Percentiles rank a stretch among this genome's conserved stretches.
Conservation (phyloP, 495 filamentous ascomycete genomes). For the Podospora australis region DNA sequence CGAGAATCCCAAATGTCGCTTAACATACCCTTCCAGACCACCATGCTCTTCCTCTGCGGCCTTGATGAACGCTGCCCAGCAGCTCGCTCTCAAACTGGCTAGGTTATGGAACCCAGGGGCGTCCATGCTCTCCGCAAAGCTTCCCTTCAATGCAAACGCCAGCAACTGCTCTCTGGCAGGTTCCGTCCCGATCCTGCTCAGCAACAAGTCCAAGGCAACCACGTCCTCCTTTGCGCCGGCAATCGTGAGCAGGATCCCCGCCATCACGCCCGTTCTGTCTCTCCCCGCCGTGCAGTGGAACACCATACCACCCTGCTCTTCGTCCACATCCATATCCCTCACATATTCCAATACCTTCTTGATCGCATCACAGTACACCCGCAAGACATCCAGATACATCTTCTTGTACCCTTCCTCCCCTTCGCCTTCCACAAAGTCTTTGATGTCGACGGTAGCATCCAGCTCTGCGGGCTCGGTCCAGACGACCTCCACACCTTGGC, state of each 20-base stretch:
- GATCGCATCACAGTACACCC: constrained; percentile 29
- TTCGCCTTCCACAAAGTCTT: constrained; percentile 31
- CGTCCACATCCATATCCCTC: constrained; percentile 19
- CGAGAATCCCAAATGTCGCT: constrained; percentile 32
- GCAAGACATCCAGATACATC: constrained; percentile 39
- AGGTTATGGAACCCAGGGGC: constrained; percentile 38
- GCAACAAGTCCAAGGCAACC: constrained; percentile 46
- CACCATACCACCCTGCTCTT: constrained; percentile 26
- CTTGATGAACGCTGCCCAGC: constrained; percentile 36
- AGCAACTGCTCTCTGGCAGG: constrained; percentile 37
- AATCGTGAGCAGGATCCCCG: constrained; percentile 50
- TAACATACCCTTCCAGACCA: constrained; percentile 40
- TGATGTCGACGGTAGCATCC: constrained; percentile 27
- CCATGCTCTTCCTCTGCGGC: constrained; percentile 32
- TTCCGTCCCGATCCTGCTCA: constrained; percentile 43
- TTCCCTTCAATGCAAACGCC: constrained; percentile 29
- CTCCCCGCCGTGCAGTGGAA: constrained; percentile 55
- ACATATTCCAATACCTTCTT: constrained; percentile 33
- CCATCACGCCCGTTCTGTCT: constrained; percentile 57
- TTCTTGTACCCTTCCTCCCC: constrained; percentile 34
- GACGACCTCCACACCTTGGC: constrained; percentile 30
- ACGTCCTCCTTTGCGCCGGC: constrained; percentile 40
- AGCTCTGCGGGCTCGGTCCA: constrained; percentile 29
- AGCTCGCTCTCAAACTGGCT: constrained; percentile 24
- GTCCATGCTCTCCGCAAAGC: constrained; percentile 21